A percentile compares a stretch with the other conserved stretches of the same genome.
Conservation (phyloP, 1,139 yeast genomes). For the Blastobotrys elegans region DNA sequence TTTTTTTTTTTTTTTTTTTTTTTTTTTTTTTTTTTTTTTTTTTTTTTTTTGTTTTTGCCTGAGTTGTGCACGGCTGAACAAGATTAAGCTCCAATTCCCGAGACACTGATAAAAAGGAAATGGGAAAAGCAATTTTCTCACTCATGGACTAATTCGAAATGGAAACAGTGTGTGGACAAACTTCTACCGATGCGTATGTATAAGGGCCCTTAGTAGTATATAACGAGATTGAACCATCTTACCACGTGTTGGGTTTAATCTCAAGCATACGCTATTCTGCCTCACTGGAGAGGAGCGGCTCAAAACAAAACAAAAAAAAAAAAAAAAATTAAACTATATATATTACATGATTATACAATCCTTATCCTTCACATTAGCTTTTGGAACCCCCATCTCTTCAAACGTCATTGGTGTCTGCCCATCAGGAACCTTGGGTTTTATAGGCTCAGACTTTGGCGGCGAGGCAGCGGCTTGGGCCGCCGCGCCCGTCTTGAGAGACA, state of each 20-base stretch:
- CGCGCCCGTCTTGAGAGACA: constrained; percentile 7
- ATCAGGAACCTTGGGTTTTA: constrained; percentile 8
- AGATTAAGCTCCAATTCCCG: no score
- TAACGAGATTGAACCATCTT: no score
- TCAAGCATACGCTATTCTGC: no score
- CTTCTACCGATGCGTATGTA: no score
- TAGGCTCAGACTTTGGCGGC: neutral
- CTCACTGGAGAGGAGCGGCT: neutral
- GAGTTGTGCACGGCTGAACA: no score
- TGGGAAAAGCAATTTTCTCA: no score
- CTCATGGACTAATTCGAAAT: no score
- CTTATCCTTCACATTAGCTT: constrained; percentile 20
- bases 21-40: neutral
- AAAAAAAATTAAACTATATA: neutral
- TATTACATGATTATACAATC: constrained; percentile 31
- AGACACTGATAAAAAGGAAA: no score
- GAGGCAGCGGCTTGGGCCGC: neutral
- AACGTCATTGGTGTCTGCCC: constrained; percentile 55
- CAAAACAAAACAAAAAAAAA: neutral
- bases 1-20: neutral
- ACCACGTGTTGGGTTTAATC: no score
- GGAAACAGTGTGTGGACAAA: no score
- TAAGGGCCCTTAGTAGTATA: no score
- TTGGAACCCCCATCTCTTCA: constrained; percentile 33
- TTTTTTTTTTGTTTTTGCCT: no score